These are phyloP conservation scores for Sugiyamaella grinbergsii DNA, from an alignment of 1,139 yeast genomes.

Conservation along the genomic window DNA sequence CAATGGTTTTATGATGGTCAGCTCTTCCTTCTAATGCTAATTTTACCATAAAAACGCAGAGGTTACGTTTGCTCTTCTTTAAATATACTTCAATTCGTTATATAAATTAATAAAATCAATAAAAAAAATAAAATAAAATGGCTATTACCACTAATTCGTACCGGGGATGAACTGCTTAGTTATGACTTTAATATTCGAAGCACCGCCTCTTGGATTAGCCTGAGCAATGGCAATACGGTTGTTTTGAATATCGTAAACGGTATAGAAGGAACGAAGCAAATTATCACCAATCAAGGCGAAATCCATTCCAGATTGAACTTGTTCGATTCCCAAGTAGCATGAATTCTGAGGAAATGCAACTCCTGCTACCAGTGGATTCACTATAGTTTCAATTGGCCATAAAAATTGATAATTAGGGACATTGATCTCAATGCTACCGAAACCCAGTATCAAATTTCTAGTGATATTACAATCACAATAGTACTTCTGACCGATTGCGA, in stretches of 20 bases:
- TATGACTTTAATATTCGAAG: slow-evolving; percentile 37
- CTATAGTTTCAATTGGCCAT: slow-evolving; percentile 43
- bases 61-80: background rate
- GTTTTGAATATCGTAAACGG: slow-evolving; percentile 58
- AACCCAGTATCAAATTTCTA: slow-evolving; percentile 47
- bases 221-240: slow-evolving; percentile 56
- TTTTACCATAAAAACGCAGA: background rate
- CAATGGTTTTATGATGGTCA: background rate
- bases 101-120: slow-evolving; percentile 4
- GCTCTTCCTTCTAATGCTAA: background rate
- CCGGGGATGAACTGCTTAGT: slow-evolving; percentile 37
- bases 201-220: slow-evolving; percentile 38
- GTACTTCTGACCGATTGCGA: slow-evolving; percentile 42
- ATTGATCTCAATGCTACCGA: slow-evolving; percentile 54
- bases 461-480: slow-evolving; percentile 46
- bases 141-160: slow-evolving; percentile 15
- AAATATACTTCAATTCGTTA: background rate
- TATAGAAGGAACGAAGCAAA: slow-evolving; percentile 54
- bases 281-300: slow-evolving; percentile 52
- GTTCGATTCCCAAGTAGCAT: slow-evolving; percentile 43
- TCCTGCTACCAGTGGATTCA: slow-evolving; percentile 37
- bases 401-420: slow-evolving; percentile 52
- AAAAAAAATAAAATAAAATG: background rate
- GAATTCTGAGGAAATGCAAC: slow-evolving; percentile 44
- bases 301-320: slow-evolving; percentile 37